phyloP scores from a whole-genome alignment of 2,329 filamentous ascomycete genomes.

The Curvularia lunata region DNA sequence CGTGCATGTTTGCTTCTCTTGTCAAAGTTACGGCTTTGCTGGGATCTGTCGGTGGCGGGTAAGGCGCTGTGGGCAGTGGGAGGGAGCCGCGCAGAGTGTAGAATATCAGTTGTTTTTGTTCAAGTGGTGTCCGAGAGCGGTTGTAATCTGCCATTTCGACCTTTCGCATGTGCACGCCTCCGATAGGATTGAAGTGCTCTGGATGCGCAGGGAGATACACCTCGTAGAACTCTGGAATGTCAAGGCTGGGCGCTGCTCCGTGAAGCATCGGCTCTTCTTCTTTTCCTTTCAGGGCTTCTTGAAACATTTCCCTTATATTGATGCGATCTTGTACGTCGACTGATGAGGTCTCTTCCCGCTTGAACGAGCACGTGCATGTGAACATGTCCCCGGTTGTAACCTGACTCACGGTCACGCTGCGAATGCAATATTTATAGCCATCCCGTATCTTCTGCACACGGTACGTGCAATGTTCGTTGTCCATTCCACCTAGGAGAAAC shows the following conservation, averaged over 20 bases:
- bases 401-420: constrained; percentile 60
- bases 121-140: background rate
- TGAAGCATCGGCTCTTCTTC: background rate
- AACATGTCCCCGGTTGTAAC: constrained; percentile 56
- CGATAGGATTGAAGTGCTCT: background rate
- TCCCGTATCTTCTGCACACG: constrained; percentile 59
- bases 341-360: constrained; percentile 50
- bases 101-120: background rate
- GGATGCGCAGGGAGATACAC: background rate
- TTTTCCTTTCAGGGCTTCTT: constrained; percentile 20
- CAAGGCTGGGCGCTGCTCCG: background rate
- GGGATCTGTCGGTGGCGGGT: background rate
- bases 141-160: background rate
- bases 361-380: constrained; percentile 61
- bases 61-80: background rate
- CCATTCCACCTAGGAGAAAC: constrained; percentile 53
- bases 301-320: constrained; percentile 47
- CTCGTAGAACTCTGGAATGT: background rate
- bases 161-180: background rate
- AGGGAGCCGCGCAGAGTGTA: background rate
- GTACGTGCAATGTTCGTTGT: constrained; percentile 59
- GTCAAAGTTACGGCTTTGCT: constrained; percentile 13
- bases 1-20: constrained; percentile 58
- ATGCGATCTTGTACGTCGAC: constrained; percentile 45
- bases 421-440: constrained; percentile 59